Evolutionary conservation across 1,139 yeast species (phyloP), one percentile per base, ranked within the genome.

Genomic region (Geotrichum cucujoidarum): DNA sequence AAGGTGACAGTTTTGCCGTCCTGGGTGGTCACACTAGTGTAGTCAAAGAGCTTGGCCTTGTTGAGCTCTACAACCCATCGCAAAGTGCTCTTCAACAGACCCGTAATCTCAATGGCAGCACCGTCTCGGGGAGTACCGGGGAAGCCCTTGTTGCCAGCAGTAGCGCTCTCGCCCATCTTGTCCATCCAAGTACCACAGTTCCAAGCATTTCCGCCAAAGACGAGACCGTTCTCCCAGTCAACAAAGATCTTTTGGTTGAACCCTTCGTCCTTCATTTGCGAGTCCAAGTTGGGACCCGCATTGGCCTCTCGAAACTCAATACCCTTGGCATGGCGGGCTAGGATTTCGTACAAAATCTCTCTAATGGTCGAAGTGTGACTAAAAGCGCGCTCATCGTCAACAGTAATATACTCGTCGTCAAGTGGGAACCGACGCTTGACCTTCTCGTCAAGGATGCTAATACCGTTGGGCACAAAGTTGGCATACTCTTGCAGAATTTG

Each of bases 181-280:
- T 92, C 98, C 97, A 90, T 92, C 98, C 98, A 92, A 0, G 98
- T 92, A 20, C 98, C 98, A 70, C 98, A 92, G 62, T 92, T 92
- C 65, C 70, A 78, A 64, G 85, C 95, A 47, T 87, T 86, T 1
- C 98, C 98, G 41, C 98, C 98, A 65, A 81, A 85, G 4, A 90
- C 72, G 40, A 92, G 70, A 0, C 98, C 98, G 22, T 85, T 89
- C 0, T 71, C 61, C 97, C 97, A 92, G 64, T 92, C 97, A 51
- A 90, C 89, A 50, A 69, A 63, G 1, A 88, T 78, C 55, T 79
- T 76, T 37, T 90, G 94, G 63, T 92, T 83, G 71, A 92, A 92
- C 0, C 98, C 98, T 60, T 85, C 87, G 63, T 83, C 92, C 45
- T 71, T 78, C 98, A 92, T 92, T 62, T 92, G 97, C 40, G 88